Percentiles rank a stretch among this genome's conserved stretches.
Conservation (phyloP, 352 stramenopile genomes). For the Blastocystis sp. region DNA sequence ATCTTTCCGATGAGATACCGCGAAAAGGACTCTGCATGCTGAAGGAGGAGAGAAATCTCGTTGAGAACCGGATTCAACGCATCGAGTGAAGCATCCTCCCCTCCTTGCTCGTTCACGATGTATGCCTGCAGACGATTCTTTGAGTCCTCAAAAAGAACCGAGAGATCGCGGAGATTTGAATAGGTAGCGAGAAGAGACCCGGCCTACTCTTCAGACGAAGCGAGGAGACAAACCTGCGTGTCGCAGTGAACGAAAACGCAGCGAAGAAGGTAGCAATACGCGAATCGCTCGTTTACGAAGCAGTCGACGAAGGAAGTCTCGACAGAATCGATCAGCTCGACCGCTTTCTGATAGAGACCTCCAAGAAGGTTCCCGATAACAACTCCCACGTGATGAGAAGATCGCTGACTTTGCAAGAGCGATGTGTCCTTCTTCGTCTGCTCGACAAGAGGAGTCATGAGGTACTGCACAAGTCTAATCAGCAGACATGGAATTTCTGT, state of each 20-base stretch:
- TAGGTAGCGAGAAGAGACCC: neutral
- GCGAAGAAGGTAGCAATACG: constrained; percentile 10
- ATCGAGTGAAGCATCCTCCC: neutral
- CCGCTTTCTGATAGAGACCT: neutral
- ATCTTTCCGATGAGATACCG: constrained; percentile 19
- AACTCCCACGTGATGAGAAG: constrained; percentile 21
- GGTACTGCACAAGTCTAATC: neutral
- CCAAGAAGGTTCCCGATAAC: constrained; percentile 6
- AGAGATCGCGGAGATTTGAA: neutral
- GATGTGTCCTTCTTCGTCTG: neutral
- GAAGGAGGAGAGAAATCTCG: constrained; percentile 23
- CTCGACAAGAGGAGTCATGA: neutral
- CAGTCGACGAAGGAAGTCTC: neutral
- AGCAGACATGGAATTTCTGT: neutral
- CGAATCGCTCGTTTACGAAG: neutral
- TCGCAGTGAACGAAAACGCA: constrained; percentile 14
- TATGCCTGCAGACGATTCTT: constrained; percentile 1
- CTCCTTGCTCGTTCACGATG: neutral
- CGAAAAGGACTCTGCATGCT: constrained; percentile 24
- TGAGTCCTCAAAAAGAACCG: neutral
- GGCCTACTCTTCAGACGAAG: neutral
- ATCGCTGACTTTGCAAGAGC: constrained; percentile 4
- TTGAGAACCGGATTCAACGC: constrained; percentile 25
- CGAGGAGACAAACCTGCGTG: neutral
- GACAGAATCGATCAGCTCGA: neutral